Evolutionary conservation across 2,329 filamentous ascomycete genomes (phyloP).

Genomic region (Colletotrichum lupini): DNA sequence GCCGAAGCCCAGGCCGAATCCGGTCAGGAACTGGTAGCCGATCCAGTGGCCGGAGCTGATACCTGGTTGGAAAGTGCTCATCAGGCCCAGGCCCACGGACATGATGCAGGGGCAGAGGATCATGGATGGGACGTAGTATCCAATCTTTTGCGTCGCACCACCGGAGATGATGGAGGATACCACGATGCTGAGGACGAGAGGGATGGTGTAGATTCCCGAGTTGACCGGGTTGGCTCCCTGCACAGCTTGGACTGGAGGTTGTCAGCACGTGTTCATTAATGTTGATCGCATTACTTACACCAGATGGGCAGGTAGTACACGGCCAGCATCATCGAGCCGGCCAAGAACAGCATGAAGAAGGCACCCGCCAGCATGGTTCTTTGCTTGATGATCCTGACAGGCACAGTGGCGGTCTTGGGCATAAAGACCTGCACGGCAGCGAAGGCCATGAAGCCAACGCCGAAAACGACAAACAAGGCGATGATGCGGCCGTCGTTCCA

Average conservation of each 20-base stretch:
- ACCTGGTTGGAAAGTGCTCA: slow-evolving; percentile 64
- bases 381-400: slow-evolving; percentile 63
- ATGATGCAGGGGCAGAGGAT: slow-evolving; percentile 60
- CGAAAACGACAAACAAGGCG: slow-evolving; percentile 63
- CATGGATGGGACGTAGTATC: slow-evolving; percentile 71
- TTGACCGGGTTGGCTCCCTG: slow-evolving; percentile 62
- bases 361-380: slow-evolving; percentile 64
- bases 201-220: slow-evolving; percentile 68
- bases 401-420: slow-evolving; percentile 67
- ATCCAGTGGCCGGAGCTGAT: slow-evolving; percentile 66
- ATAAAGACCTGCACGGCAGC: slow-evolving; percentile 62
- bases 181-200: slow-evolving; percentile 66
- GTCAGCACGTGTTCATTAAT: slow-evolving; percentile 23
- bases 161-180: slow-evolving; percentile 62
- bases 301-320: slow-evolving; percentile 67
- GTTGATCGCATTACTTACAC: slow-evolving; percentile 53
- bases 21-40: slow-evolving; percentile 67
- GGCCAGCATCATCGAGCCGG: slow-evolving; percentile 63
- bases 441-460: slow-evolving; percentile 58
- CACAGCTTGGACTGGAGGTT: slow-evolving; percentile 62
- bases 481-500: slow-evolving; percentile 67
- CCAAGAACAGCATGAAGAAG: slow-evolving; percentile 58
- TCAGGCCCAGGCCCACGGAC: slow-evolving; percentile 65
- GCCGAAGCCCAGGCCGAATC: slow-evolving; percentile 68
- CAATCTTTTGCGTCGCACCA: slow-evolving; percentile 60